Evolutionary conservation across 306 rosid species (phyloP), one percentile per base, ranked within the genome.

Genomic region (Pueraria montana): DNA sequence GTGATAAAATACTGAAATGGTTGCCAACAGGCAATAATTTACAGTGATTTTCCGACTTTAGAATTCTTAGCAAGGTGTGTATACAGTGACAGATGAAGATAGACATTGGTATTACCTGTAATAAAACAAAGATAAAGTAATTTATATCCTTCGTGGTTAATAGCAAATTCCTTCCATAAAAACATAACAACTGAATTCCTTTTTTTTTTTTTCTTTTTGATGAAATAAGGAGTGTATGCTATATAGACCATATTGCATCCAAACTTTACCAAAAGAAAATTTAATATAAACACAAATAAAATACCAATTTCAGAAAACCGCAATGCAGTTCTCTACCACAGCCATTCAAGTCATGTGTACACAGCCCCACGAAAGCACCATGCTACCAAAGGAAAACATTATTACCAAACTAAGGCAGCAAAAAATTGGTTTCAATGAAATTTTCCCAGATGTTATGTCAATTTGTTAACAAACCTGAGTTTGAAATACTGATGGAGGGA

Each of bases 91-190:
- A 42, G 68, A 83, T 72, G 87, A 92, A 88, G 80, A 79, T 59
- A 52, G 88, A 86, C 48, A 88, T 26, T 14, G 99, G 97, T 74
- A 90, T 78, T 73, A 84, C 94, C 99, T 95, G 91, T 49, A 79
- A 84, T 78, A 73, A 74, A 48, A 76, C 70, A 55, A 8, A 74
- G 58, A 53, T 45, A 34, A 7, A 66, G 13, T 48, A 76, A 52
- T 79, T 26, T 74, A 72, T 59, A 82, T 70, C 71, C 58, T 66
- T 76, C 77, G 45, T 61, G 52, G 24, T 62, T 69, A 61, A 59
- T 38, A 72, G 65, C 24, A 80, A 71, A 50, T 26, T 58, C 64
- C 32, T 72, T 78, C 61, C 2, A 68, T 45, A 38, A 21, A 81
- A 77, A 42, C 49, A 87, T 6, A 52, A 27, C 20, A n/a, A 64